These are phyloP conservation scores for Oryza coarctata DNA, from an alignment of 176 grass and related monocot genomes.

Conservation along the genomic window DNA sequence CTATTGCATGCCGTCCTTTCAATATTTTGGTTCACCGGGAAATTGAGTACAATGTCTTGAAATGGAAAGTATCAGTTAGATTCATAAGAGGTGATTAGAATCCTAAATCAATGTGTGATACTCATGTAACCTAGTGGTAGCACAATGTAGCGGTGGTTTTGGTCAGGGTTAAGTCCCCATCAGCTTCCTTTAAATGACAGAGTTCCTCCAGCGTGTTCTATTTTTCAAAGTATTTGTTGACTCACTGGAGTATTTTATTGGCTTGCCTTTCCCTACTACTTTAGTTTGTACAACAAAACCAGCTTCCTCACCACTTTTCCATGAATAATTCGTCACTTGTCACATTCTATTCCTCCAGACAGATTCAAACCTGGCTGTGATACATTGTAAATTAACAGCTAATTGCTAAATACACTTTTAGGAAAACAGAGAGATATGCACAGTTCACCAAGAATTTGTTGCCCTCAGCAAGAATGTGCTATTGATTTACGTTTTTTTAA, in stretches of 20 bases:
- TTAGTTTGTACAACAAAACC: constrained; percentile 4
- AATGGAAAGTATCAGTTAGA: not conserved
- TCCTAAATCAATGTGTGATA: not conserved
- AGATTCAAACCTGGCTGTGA: constrained; percentile 2
- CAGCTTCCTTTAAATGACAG: not conserved
- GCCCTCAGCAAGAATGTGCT: not conserved
- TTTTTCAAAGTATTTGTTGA: not conserved
- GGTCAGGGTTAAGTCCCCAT: not conserved
- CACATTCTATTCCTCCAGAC: not conserved
- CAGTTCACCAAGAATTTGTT: constrained; percentile 16
- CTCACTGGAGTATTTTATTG: constrained; percentile 2
- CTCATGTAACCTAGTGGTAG: not conserved
- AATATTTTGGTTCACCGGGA: constrained; percentile 13
- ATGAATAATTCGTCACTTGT: constrained; percentile 24
- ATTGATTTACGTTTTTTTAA: not conserved
- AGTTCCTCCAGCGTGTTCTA: not conserved
- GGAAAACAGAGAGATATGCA: not conserved
- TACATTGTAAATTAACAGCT: not conserved
- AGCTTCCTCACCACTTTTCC: not conserved
- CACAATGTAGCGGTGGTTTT: not conserved
- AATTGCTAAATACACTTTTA: not conserved
- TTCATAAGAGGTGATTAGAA: constrained; percentile 17
- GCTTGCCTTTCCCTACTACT: not conserved
- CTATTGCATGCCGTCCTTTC: not conserved
- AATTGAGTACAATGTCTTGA: constrained; percentile 18